A percentile compares a stretch with the other conserved stretches of the same genome.
phyloP scores from a whole-genome alignment of 495 filamentous ascomycete species.

The Monascus purpureus region DNA sequence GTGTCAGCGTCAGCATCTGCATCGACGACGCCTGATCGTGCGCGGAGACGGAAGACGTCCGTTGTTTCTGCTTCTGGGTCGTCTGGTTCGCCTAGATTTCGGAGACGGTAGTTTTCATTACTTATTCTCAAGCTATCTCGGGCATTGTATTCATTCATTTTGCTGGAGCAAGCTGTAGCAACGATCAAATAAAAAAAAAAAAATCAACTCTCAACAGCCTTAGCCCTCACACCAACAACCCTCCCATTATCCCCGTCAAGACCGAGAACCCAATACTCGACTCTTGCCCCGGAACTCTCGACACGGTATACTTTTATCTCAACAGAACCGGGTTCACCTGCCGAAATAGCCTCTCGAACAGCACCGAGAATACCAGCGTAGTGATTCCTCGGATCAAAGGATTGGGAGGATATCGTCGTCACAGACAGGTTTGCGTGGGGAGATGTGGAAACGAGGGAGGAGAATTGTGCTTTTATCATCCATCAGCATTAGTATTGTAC shows the following conservation, averaged over 20 bases:
- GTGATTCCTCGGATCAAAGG: constrained; percentile 29
- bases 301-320: constrained; percentile 65
- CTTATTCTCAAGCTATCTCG: too few species aligned
- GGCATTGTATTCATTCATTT: too few species aligned
- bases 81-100: too few species aligned
- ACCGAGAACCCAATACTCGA: constrained; percentile 68
- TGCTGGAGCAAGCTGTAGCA: too few species aligned
- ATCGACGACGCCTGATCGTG: too few species aligned
- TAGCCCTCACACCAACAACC: constrained; percentile 61
- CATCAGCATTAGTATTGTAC: too few species aligned
- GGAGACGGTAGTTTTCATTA: too few species aligned
- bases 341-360: constrained; percentile 19
- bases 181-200: too few species aligned
- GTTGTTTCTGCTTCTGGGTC: too few species aligned
- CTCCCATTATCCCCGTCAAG: constrained; percentile 36
- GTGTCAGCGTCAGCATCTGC: too few species aligned
- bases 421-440: neutral
- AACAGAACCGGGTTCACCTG: constrained; percentile 19
- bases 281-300: constrained; percentile 39
- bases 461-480: constrained; percentile 24
- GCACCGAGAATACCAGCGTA: constrained; percentile 17
- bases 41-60: too few species aligned
- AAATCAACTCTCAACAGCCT: constrained; percentile 55
- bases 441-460: constrained; percentile 22
- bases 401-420: constrained; percentile 19